Base-by-base conservation (phyloP, 1,139 yeast genomes). In the Arxiozyma slooffiae region DNA sequence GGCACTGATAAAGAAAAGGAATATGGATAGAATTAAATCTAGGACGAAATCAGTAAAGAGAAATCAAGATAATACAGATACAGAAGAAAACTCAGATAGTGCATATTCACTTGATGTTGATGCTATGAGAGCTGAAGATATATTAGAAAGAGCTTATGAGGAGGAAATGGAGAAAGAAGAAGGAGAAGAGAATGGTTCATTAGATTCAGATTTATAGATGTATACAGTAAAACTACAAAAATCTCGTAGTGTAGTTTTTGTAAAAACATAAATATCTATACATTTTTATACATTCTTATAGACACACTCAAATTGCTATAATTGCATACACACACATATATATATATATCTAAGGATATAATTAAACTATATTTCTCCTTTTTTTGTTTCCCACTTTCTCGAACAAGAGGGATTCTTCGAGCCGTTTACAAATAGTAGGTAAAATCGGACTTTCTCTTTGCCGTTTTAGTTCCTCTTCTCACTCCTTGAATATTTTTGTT, bases 1-100 rank as follows among this genome's bases (percentile, higher is more conserved):
- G 65, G 80, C 79, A 48, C 72, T 86, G 38, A 45, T 49, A 16
- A 73, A 76, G 2, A 80, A 78, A 55, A 79, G 75, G 63, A 81
- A 80, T 63, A 81, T 80, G 65, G 77, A 76, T 16, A 76, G 79
- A 57, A 39, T 30, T 6, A 39, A 56, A 52, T 4, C 21, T 9
- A 44, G 41, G 16, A 17, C 2, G 22, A 38, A 44, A 17, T 24
- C 47, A 16, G 14, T 20, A 17, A 26, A 30, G 20, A 40, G 39
- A 20, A 24, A 17, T 14, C 7, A 38, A 7, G 17, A 14, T 37
- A 7, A 36, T 17, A 38, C 6, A 24, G 20, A 24, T 24, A 7
- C n/a, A 23, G 41, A 38, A 4, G 41, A 39, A 9, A 20, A 11
- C 16, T 23, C 24, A 17, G 48, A 46, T n/a, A 24, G 11, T 14